phyloP scores from a whole-genome alignment of 257 asterid genomes.

The Perilla frutescens region DNA sequence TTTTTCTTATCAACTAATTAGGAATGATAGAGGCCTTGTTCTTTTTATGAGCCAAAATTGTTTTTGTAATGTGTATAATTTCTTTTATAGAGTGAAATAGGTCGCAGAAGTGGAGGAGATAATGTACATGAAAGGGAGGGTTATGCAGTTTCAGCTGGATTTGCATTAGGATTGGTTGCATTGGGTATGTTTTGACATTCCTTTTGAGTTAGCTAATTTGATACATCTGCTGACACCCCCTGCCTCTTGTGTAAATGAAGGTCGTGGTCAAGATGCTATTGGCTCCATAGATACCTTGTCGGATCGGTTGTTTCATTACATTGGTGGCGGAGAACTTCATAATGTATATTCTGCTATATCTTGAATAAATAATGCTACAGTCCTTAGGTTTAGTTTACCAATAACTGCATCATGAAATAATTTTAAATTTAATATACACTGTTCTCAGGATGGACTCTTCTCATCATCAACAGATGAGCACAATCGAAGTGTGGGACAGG shows the following conservation, averaged over 20 bases:
- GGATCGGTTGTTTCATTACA: conserved; percentile 83
- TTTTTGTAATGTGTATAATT: conserved; percentile 5
- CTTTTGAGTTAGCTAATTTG: conserved; percentile 29
- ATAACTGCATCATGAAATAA: conserved; percentile 33
- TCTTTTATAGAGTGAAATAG: conserved; percentile 83
- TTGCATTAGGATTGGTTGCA: conserved; percentile 90
- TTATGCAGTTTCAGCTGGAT: conserved; percentile 96
- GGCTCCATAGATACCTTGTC: conserved; percentile 80
- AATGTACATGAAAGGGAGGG: conserved; percentile 99
- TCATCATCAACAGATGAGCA: conserved; percentile 66
- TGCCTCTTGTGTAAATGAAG: conserved; percentile 46
- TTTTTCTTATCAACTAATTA: conserved; percentile 10
- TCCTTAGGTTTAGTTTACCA: conserved; percentile 18
- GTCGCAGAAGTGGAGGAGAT: conserved; percentile 99
- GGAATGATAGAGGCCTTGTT: neutral
- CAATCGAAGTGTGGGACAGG: conserved; percentile 82
- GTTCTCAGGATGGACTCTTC: conserved; percentile 63
- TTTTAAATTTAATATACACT: conserved; percentile 29
- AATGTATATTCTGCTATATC: conserved; percentile 52
- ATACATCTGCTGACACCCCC: conserved; percentile 26
- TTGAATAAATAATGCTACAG: conserved; percentile 29
- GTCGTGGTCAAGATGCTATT: conserved; percentile 88
- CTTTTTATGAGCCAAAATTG: conserved; percentile 28
- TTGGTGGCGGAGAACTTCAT: conserved; percentile 77
- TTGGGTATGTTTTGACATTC: conserved; percentile 61